Evolutionary conservation across 2,329 filamentous ascomycete species (phyloP), one percentile per base, ranked within the genome.

Genomic region (Metarhizium sp.): DNA sequence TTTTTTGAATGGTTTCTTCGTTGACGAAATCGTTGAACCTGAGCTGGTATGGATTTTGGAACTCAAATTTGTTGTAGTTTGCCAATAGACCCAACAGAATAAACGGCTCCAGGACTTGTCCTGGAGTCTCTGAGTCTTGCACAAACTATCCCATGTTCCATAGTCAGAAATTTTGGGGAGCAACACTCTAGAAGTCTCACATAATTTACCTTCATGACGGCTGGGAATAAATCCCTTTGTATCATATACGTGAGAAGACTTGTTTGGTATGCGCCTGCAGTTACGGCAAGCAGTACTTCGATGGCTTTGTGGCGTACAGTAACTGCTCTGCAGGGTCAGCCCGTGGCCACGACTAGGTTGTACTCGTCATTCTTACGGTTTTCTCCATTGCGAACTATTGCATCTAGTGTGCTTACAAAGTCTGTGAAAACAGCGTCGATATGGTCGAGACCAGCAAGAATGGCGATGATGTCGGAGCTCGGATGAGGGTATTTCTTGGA

Each of bases 1-100:
- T 88, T 65, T 89, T 90, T 57, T 86, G 81, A 63, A 97, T 96
- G 2, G 88, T 87, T 0, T 79, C 76, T 66, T 97, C 92, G 66
- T 99, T 96, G 64, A 96, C 90, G 70, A 97, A 97, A 69, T 97
- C 92, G 63, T 92, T 91, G 16, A 99, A 79, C 32, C 92, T 88
- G 59, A 95, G 76, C 64, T 94, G 87, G 64, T 99, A 99, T 0
- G 92, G 92, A 63, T 99, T 99, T 68, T 96, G 92, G 56, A 95
- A 92, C 71, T 99, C 94, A 66, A 99, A 99, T 70, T 97, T 99
- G 79, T 99, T 97, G 79, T 97, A 97, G 73, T 97, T 99, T 60
- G 90, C 88, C 53, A 99, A 76, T 4, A 97, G 78, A 13, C 92
- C 92, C 20, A 96, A 78, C 10, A 97, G 80, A 14, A 87, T 82